Evolutionary conservation across 768 basidiomycete genomes (phyloP).

Genomic region (Pisolithus orientalis): DNA sequence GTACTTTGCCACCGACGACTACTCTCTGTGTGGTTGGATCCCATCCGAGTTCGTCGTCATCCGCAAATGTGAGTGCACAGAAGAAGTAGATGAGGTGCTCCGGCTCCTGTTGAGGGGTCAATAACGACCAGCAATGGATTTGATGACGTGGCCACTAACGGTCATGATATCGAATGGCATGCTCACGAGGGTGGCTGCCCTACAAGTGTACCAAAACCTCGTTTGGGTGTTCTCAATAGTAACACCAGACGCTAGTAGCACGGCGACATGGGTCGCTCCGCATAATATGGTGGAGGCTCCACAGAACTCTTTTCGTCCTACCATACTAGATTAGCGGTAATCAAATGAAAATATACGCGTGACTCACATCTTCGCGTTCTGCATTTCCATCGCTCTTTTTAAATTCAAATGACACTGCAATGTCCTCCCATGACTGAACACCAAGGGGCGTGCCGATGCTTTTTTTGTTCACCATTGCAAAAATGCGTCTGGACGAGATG

Average conservation of each 20-base stretch:
- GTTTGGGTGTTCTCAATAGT: slow-evolving; percentile 18
- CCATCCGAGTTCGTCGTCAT: slow-evolving; percentile 1
- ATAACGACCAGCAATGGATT: no score
- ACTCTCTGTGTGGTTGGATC: background rate
- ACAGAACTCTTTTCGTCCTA: slow-evolving; percentile 10
- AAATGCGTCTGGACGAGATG: background rate
- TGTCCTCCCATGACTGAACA: slow-evolving; percentile 37
- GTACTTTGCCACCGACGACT: background rate
- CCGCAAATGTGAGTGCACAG: background rate
- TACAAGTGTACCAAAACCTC: slow-evolving; percentile 24
- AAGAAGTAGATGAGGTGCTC: background rate
- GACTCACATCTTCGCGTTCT: background rate
- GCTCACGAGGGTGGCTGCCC: slow-evolving; percentile 14
- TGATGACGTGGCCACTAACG: background rate
- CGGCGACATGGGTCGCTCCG: slow-evolving; percentile 20
- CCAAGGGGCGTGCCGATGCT: background rate
- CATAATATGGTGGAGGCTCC: slow-evolving; percentile 15
- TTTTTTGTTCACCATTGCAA: background rate
- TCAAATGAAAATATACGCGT: background rate
- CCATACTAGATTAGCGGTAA: no score
- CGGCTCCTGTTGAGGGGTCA: background rate
- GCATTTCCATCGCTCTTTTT: background rate
- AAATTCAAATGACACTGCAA: slow-evolving; percentile 1
- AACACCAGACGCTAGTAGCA: slow-evolving; percentile 14
- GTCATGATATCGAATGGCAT: slow-evolving; percentile 10